A percentile compares a stretch with the other conserved stretches of the same genome.
Conservation (phyloP, 2,329 filamentous ascomycete genomes). For the Annulohypoxylon truncatum region DNA sequence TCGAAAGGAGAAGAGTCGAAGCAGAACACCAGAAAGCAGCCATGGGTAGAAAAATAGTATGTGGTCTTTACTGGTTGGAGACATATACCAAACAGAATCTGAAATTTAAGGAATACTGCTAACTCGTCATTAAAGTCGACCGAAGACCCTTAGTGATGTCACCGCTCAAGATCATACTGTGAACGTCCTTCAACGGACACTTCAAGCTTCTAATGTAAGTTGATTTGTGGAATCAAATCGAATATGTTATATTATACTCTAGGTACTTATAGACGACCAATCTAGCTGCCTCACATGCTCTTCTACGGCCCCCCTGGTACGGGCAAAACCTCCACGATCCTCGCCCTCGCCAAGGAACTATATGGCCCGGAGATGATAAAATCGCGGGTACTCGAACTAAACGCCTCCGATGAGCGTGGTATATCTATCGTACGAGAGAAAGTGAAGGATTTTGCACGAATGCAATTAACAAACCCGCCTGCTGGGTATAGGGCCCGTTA, state of each 20-base stretch:
- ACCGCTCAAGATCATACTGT: slow-evolving; percentile 98
- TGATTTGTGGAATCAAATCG: not conserved
- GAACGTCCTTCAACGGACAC: slow-evolving; percentile 87
- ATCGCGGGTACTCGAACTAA: slow-evolving; percentile 95
- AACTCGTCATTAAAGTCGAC: slow-evolving; percentile 72
- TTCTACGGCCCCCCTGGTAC: slow-evolving; percentile 98
- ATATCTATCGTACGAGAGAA: slow-evolving; percentile 98
- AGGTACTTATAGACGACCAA: not conserved
- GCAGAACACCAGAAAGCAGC: slow-evolving; percentile 76
- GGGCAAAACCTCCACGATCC: slow-evolving; percentile 97
- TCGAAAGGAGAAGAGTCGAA: slow-evolving; percentile 74
- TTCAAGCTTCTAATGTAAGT: slow-evolving; percentile 89
- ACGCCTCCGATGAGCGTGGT: slow-evolving; percentile 98
- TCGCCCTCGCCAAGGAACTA: slow-evolving; percentile 95
- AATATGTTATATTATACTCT: not conserved
- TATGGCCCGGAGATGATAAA: slow-evolving; percentile 96
- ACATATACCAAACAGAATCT: too few species aligned
- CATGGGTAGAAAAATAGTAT: slow-evolving; percentile 99
- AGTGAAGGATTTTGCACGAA: slow-evolving; percentile 97
- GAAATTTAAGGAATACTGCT: slow-evolving; percentile 45
- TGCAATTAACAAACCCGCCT: slow-evolving; percentile 88
- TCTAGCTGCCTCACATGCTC: slow-evolving; percentile 93
- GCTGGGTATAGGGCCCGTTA: slow-evolving; percentile 76
- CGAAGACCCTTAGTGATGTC: slow-evolving; percentile 93
- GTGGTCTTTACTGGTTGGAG: slow-evolving; percentile 42